Conservation (phyloP, 352 stramenopile species). For the Phytopythium litorale region DNA sequence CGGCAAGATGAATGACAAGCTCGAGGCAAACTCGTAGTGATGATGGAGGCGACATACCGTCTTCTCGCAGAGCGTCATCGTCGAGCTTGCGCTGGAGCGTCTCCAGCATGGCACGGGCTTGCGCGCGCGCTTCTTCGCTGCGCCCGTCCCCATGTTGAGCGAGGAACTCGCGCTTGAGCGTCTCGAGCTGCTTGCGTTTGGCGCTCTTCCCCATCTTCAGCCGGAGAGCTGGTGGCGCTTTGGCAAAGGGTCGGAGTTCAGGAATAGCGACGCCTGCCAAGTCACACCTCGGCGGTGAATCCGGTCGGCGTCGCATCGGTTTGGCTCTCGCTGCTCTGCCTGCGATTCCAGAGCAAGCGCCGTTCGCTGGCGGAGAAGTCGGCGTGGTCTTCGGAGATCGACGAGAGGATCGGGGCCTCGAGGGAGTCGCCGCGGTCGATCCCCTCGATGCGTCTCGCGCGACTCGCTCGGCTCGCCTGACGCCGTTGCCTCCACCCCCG, state of each 20-base stretch:
- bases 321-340: not conserved
- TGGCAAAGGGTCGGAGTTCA: not conserved
- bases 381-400: not conserved
- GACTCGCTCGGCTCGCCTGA: not conserved
- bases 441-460: not conserved
- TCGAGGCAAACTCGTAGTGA: not conserved
- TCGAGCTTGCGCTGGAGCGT: constrained; percentile 53
- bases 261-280: not conserved
- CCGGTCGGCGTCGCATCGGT: not conserved
- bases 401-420: constrained; percentile 3
- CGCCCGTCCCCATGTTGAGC: constrained; percentile 36
- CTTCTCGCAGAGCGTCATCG: constrained; percentile 57
- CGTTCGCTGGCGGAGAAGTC: not conserved
- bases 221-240: not conserved
- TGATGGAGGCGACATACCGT: constrained; percentile 18
- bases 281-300: not conserved
- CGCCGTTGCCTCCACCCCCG: not conserved
- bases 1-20: not conserved
- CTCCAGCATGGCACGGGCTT: constrained; percentile 48
- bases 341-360: not conserved
- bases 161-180: constrained; percentile 44
- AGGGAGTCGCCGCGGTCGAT: not conserved
- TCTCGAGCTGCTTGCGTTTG: constrained; percentile 36
- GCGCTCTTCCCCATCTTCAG: constrained; percentile 41
- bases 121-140: constrained; percentile 26